Base-by-base conservation (phyloP, 768 basidiomycete genomes). In the Mycena floridula region DNA sequence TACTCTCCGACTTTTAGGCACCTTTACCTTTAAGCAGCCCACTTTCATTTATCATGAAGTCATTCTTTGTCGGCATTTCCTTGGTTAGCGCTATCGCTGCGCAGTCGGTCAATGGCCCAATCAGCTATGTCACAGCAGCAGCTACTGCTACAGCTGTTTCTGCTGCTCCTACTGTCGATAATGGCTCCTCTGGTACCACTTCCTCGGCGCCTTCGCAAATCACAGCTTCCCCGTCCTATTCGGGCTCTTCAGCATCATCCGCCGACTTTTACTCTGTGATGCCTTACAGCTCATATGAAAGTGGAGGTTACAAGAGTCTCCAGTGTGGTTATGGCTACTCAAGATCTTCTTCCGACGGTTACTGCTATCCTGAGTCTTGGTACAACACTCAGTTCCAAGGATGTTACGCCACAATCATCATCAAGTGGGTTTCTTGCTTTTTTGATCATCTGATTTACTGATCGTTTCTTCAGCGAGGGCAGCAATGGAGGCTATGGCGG, bases 251-350 rank as follows among this genome's bases (percentile, higher is more conserved):
- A 11, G 61, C 62, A 35, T 25, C 61, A 18, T 56, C 66, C 8
- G 48, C 62, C 24, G 63, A 71, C 53, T 69, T 71, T 53, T 74
- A 74, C 54, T 54, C 70, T 21, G 50, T 52, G 49, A 79, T 79
- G 76, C 75, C 77, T 23, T 86, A 86, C 58, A 66, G 72, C 11
- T 68, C 72, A 25, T 83, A 82, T 65, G 66, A 65, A 60, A 55
- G 56, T 25, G 85, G 82, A 45, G 85, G 84, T 22, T 88, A 86
- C 63, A 68, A 70, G 59, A 73, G 69, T 58, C 62, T 86, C 59
- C 62, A 72, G 50, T 88, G 85, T 57, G 85, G 85, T 41, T 88
- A 88, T 57, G 85, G 84, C 21, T 81, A 80, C 55, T 53, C 60
- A 39, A 83, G 82, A 63, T 61, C 58, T 44, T 63, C 46, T 37